Percentiles rank a stretch among this genome's conserved stretches.
phyloP scores from a whole-genome alignment of 176 grass and related monocot genomes.

The Oropetium thomaeum region DNA sequence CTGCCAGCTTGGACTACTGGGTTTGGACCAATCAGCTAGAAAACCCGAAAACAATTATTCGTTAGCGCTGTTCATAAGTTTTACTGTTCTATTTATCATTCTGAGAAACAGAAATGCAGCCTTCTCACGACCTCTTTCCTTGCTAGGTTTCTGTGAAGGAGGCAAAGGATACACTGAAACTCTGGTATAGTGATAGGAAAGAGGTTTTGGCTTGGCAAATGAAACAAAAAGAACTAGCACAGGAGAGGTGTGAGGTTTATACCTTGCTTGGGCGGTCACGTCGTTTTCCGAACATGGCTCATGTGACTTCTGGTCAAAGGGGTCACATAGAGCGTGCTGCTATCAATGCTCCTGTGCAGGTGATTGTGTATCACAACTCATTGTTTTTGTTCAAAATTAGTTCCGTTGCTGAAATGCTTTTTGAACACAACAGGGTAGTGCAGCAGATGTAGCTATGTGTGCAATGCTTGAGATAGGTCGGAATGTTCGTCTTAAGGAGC shows the following conservation, averaged over 20 bases:
- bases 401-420: conserved; percentile 5
- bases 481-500: conserved; percentile 71
- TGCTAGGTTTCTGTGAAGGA: conserved; percentile 71
- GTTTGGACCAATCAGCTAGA: background rate
- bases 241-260: conserved; percentile 51
- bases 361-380: conserved; percentile 33
- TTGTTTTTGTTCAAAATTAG: conserved; percentile 1
- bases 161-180: conserved; percentile 69
- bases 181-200: conserved; percentile 83
- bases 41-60: background rate
- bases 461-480: conserved; percentile 93
- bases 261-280: conserved; percentile 84
- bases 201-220: conserved; percentile 80
- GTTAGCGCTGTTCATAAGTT: conserved; percentile 8
- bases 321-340: conserved; percentile 91
- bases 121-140: conserved; percentile 22
- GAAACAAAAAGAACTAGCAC: conserved; percentile 54
- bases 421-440: conserved; percentile 74
- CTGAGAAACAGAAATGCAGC: background rate
- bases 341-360: conserved; percentile 98
- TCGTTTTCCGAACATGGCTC: conserved; percentile 53
- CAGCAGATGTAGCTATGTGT: conserved; percentile 99
- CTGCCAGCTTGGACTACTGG: background rate
- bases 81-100: background rate
- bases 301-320: conserved; percentile 48